phyloP scores from a whole-genome alignment of 495 filamentous ascomycete species.

The Tuber microsphaerosporum region DNA sequence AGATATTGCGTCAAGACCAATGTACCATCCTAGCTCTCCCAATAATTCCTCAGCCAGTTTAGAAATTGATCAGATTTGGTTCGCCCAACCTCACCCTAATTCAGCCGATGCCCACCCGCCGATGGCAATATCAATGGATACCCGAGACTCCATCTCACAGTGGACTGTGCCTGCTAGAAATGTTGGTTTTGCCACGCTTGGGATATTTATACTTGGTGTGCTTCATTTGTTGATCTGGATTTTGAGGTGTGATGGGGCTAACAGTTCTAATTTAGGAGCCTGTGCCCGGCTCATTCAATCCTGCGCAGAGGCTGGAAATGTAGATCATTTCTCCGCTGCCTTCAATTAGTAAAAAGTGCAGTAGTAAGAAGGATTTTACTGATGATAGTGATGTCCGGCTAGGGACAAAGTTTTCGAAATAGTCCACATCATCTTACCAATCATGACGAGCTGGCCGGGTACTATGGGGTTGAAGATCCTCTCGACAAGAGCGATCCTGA shows the following conservation, averaged over 20 bases:
- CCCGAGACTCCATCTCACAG: background rate
- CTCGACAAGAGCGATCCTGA: slow-evolving; percentile 46
- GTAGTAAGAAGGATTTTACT: background rate
- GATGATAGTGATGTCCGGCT: slow-evolving; percentile 43
- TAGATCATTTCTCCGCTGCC: slow-evolving; percentile 53
- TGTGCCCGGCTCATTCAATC: slow-evolving; percentile 76
- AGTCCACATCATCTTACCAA: slow-evolving; percentile 86
- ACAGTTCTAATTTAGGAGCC: too few relatives aligned
- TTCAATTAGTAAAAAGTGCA: too few relatives aligned
- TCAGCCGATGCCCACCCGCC: background rate
- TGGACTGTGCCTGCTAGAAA: background rate
- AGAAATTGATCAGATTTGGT: background rate
- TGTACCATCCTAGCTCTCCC: too few relatives aligned
- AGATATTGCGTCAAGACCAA: too few relatives aligned
- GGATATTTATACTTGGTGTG: slow-evolving; percentile 93
- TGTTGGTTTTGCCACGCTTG: slow-evolving; percentile 76
- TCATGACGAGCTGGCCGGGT: slow-evolving; percentile 70
- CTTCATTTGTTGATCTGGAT: slow-evolving; percentile 16
- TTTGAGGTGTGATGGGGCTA: too few relatives aligned
- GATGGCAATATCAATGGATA: background rate
- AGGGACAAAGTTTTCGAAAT: slow-evolving; percentile 40
- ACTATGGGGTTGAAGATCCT: slow-evolving; percentile 56
- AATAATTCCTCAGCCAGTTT: too few relatives aligned
- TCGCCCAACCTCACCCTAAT: background rate
- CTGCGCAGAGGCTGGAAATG: slow-evolving; percentile 45